A percentile compares a stretch with the other conserved stretches of the same genome.
These are phyloP conservation scores for Rhodotorula paludigena DNA, from an alignment of 768 basidiomycete species.

Conservation along the genomic window DNA sequence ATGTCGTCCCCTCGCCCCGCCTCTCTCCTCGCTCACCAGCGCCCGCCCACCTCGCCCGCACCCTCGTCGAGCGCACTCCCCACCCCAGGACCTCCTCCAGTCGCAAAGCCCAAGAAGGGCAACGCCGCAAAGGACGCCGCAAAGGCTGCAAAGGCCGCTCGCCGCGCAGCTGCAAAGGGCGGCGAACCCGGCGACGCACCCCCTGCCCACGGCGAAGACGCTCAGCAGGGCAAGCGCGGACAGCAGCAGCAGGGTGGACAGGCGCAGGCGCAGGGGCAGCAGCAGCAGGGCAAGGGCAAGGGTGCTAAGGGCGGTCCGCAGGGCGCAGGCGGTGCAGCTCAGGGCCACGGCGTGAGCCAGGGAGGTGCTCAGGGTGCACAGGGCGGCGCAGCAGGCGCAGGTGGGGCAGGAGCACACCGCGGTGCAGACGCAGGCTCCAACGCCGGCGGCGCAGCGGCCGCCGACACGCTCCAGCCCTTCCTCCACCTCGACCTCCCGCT, in stretches of 20 bases:
- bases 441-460: background rate
- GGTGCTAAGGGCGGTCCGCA: background rate
- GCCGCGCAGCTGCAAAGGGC: slow-evolving; percentile 14
- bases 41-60: background rate
- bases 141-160: slow-evolving; percentile 20
- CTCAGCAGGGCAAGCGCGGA: too few relatives aligned
- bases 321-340: background rate
- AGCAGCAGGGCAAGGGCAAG: slow-evolving; percentile 6
- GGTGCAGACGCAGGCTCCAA: background rate
- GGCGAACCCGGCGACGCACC: too few relatives aligned
- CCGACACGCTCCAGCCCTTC: slow-evolving; percentile 38
- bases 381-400: background rate
- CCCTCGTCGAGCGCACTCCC: background rate
- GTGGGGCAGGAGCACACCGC: background rate
- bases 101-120: slow-evolving; percentile 2
- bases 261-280: too few relatives aligned
- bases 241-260: too few relatives aligned
- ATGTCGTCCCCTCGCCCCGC: slow-evolving; percentile 16
- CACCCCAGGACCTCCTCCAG: too few relatives aligned
- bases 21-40: slow-evolving; percentile 12
- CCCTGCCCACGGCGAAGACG: too few relatives aligned
- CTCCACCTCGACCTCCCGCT: slow-evolving; percentile 41
- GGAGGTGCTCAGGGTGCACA: background rate
- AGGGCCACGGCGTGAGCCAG: too few relatives aligned
- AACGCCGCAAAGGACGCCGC: slow-evolving; percentile 17